Evolutionary conservation across 1,139 yeast genomes (phyloP).

Genomic region (Candida smagusa): DNA sequence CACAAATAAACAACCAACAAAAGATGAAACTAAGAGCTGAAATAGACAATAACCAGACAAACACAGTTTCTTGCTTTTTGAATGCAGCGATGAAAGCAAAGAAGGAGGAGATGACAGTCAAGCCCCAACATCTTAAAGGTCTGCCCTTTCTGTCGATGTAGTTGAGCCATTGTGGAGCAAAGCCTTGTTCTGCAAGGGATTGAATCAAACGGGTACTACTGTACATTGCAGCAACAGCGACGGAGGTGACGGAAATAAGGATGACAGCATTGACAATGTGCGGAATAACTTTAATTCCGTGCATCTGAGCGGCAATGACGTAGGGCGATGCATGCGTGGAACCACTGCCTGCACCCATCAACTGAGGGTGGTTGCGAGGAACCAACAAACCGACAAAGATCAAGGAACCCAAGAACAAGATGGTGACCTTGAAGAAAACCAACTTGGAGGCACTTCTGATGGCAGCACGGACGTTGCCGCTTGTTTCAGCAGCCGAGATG

Average conservation of each 20-base stretch:
- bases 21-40: constrained; percentile 23
- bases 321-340: constrained; percentile 22
- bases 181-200: constrained; percentile 22
- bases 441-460: constrained; percentile 21
- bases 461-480: constrained; percentile 20
- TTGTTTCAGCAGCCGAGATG: constrained; percentile 21
- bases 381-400: constrained; percentile 22
- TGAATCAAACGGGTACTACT: constrained; percentile 23
- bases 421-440: constrained; percentile 20
- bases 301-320: constrained; percentile 23
- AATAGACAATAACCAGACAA: constrained; percentile 25
- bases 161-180: constrained; percentile 23
- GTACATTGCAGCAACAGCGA: constrained; percentile 29
- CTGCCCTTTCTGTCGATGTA: constrained; percentile 23
- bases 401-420: constrained; percentile 24
- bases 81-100: constrained; percentile 24
- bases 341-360: constrained; percentile 18
- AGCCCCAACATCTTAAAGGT: constrained; percentile 21
- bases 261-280: constrained; percentile 25
- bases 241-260: constrained; percentile 24
- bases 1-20: constrained; percentile 21
- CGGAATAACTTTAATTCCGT: constrained; percentile 22
- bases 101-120: constrained; percentile 18
- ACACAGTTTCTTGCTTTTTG: constrained; percentile 21
- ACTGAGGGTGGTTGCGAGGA: constrained; percentile 15